Evolutionary conservation across 257 asterid genomes (phyloP).

Genomic region (Scutellaria minor): DNA sequence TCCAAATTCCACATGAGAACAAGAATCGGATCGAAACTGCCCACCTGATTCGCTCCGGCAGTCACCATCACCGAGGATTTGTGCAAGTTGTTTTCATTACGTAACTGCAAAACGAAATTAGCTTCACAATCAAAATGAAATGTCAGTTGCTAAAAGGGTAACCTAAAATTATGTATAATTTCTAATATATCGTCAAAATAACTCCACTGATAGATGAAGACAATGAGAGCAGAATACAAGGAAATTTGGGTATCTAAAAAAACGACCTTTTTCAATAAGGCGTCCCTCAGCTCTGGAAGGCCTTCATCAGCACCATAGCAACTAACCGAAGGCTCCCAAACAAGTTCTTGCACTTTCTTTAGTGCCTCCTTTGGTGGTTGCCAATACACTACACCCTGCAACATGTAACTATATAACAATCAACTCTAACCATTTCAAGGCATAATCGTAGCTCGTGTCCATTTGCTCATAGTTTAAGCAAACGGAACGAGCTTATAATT

Average conservation of each 20-base stretch:
- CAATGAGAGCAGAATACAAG: conserved; percentile 5
- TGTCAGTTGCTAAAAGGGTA: neutral
- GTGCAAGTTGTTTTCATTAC: conserved; percentile 64
- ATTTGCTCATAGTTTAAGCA: too few relatives aligned
- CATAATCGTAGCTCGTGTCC: neutral
- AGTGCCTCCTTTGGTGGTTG: conserved; percentile 88
- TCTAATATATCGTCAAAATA: neutral
- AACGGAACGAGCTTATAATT: too few relatives aligned
- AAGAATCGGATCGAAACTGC: conserved; percentile 2
- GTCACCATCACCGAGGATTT: conserved; percentile 98
- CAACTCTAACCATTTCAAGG: neutral
- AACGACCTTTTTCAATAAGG: conserved; percentile 72
- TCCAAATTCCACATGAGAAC: neutral
- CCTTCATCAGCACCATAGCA: conserved; percentile 97
- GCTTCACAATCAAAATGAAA: conserved; percentile 9
- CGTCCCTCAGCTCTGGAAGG: conserved; percentile 89
- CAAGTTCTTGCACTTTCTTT: conserved; percentile 69
- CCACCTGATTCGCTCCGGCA: conserved; percentile 99
- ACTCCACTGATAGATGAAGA: neutral
- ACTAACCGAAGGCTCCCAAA: conserved; percentile 89
- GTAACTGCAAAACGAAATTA: conserved; percentile 55
- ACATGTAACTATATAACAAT: neutral
- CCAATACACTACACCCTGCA: conserved; percentile 97
- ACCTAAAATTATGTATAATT: too few relatives aligned
- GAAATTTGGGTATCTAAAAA: neutral